A percentile compares a stretch with the other conserved stretches of the same genome.
phyloP scores from a whole-genome alignment of 129 eudicot species.

The Sambucus nigra region DNA sequence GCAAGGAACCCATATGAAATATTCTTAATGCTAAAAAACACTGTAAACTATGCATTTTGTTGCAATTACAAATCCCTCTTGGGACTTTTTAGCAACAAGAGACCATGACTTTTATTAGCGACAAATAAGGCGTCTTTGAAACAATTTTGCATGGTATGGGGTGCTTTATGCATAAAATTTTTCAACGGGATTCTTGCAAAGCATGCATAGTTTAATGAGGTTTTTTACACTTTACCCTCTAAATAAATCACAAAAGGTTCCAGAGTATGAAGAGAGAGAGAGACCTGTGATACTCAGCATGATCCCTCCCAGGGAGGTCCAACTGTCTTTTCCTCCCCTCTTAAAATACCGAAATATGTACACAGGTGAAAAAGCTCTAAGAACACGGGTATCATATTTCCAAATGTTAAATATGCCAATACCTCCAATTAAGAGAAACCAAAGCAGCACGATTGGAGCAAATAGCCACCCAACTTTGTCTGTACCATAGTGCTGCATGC shows the following conservation, averaged over 20 bases:
- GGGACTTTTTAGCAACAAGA: no score
- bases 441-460: slow-evolving; percentile 70
- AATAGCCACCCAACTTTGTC: slow-evolving; percentile 91
- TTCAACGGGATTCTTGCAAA: no score
- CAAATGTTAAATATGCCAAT: slow-evolving; percentile 63
- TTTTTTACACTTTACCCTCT: no score
- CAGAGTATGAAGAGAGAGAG: slow-evolving; percentile 3
- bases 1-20: no score
- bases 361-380: slow-evolving; percentile 71
- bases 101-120: no score
- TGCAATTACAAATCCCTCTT: no score
- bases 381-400: slow-evolving; percentile 46
- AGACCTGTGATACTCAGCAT: slow-evolving; percentile 88
- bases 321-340: slow-evolving; percentile 50
- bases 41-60: no score
- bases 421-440: slow-evolving; percentile 84
- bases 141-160: no score
- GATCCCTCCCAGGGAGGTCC: slow-evolving; percentile 86
- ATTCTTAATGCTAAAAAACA: no score
- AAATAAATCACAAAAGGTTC: neutral
- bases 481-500: slow-evolving; percentile 77
- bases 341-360: slow-evolving; percentile 54
- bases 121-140: no score
- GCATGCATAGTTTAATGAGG: no score
- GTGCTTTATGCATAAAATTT: no score